Conservation (phyloP, 768 basidiomycete species). For the Tephrocybe sp. region DNA sequence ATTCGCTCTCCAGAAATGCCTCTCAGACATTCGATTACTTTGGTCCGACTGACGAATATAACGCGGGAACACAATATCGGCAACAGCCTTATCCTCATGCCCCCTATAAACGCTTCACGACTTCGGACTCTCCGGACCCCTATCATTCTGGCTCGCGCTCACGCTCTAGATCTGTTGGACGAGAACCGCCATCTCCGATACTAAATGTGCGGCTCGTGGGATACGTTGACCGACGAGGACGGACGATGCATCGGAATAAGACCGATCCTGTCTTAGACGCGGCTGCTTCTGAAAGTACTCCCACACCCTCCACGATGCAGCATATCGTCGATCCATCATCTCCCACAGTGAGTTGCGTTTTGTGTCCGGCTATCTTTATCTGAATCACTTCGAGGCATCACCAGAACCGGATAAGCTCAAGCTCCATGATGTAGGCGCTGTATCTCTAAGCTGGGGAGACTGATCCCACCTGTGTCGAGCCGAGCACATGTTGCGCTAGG, state of each 20-base stretch:
- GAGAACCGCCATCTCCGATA: constrained; percentile 22
- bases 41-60: constrained; percentile 16
- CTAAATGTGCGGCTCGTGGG: constrained; percentile 33
- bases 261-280: constrained; percentile 2
- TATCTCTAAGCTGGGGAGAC: constrained; percentile 31
- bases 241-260: constrained; percentile 11
- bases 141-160: constrained; percentile 6
- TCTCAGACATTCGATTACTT: constrained; percentile 25
- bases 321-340: background rate
- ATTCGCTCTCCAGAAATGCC: constrained; percentile 28
- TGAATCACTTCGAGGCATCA: constrained; percentile 6
- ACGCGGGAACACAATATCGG: constrained; percentile 13
- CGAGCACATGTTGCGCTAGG: background rate
- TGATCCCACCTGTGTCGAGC: constrained; percentile 5
- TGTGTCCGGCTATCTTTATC: background rate
- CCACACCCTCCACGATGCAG: background rate
- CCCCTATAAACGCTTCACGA: constrained; percentile 13
- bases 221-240: constrained; percentile 20
- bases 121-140: constrained; percentile 12
- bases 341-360: background rate
- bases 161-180: constrained; percentile 14
- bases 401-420: constrained; percentile 13
- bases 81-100: constrained; percentile 17
- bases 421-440: constrained; percentile 23
- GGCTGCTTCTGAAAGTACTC: constrained; percentile 6